Evolutionary conservation across 352 stramenopile genomes (phyloP).

Genomic region (Phytophthora litchii): DNA sequence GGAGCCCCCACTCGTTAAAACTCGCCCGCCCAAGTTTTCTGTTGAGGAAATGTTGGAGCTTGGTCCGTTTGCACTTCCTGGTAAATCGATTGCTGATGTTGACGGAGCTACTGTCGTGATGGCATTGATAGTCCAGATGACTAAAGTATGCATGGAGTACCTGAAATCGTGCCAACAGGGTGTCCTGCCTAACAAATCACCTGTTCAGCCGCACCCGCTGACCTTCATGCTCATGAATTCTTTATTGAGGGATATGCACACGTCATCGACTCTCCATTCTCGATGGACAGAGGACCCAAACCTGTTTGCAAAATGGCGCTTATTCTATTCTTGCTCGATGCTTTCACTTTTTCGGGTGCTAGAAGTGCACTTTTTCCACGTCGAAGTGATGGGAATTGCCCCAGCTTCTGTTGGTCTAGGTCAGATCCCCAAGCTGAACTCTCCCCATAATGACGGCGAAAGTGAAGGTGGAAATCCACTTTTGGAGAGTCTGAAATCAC

Average conservation of each 20-base stretch:
- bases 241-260: slow-evolving; percentile 64
- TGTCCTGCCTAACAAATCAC: slow-evolving; percentile 63
- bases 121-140: slow-evolving; percentile 66
- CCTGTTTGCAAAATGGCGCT: slow-evolving; percentile 55
- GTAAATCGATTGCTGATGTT: slow-evolving; percentile 46
- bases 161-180: slow-evolving; percentile 71
- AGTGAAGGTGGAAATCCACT: slow-evolving; percentile 57
- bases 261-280: slow-evolving; percentile 12
- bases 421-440: slow-evolving; percentile 45
- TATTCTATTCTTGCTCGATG: slow-evolving; percentile 66
- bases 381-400: slow-evolving; percentile 77
- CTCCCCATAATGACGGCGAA: slow-evolving; percentile 23
- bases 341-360: slow-evolving; percentile 74
- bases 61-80: slow-evolving; percentile 62
- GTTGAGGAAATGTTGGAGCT: slow-evolving; percentile 71
- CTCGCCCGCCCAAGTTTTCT: slow-evolving; percentile 63
- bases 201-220: slow-evolving; percentile 81
- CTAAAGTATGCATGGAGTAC: slow-evolving; percentile 75
- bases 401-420: slow-evolving; percentile 86
- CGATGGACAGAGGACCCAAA: slow-evolving; percentile 26
- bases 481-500: slow-evolving; percentile 69
- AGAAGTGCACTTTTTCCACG: slow-evolving; percentile 86
- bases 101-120: slow-evolving; percentile 57
- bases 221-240: slow-evolving; percentile 91
- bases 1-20: slow-evolving; percentile 32